These are phyloP conservation scores for Orbilia quercus DNA, from an alignment of 2,329 filamentous ascomycete genomes.

Conservation along the genomic window DNA sequence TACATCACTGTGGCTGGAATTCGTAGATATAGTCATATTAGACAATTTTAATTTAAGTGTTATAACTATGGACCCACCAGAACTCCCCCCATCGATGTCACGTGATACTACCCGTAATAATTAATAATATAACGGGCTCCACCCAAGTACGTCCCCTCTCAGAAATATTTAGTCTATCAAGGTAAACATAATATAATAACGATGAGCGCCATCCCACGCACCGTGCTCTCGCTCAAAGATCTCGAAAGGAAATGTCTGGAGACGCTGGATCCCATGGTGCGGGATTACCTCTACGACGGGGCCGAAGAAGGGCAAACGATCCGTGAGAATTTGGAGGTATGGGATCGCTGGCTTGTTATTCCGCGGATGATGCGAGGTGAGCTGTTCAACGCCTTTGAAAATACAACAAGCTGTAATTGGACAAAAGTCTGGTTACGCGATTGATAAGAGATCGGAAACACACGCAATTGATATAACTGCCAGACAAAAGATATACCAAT, in stretches of 20 bases:
- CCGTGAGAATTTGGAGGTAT: slow-evolving; percentile 69
- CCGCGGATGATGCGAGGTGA: slow-evolving; percentile 65
- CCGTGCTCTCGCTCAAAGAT: slow-evolving; percentile 63
- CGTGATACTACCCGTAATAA: too few species aligned
- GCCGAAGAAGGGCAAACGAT: slow-evolving; percentile 69
- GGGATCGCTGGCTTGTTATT: slow-evolving; percentile 67
- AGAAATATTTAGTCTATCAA: too few species aligned
- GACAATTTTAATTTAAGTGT: too few species aligned
- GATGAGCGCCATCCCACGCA: slow-evolving; percentile 60
- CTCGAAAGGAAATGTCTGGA: slow-evolving; percentile 63
- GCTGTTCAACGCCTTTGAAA: slow-evolving; percentile 57
- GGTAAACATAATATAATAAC: not conserved
- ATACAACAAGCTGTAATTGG: slow-evolving; percentile 18
- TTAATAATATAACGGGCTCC: too few species aligned
- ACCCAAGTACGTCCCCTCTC: too few species aligned
- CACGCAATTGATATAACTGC: too few species aligned
- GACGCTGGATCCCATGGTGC: slow-evolving; percentile 63
- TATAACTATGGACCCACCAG: not conserved
- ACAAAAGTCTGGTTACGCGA: too few species aligned
- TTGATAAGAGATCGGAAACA: too few species aligned
- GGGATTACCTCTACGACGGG: slow-evolving; percentile 71
- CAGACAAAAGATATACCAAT: too few species aligned
- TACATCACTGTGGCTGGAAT: too few species aligned
- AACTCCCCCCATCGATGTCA: too few species aligned
- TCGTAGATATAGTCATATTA: too few species aligned